Evolutionary conservation across 768 basidiomycete species (phyloP), one percentile per base, ranked within the genome.

Genomic region (Peribolospora kevripleyi): DNA sequence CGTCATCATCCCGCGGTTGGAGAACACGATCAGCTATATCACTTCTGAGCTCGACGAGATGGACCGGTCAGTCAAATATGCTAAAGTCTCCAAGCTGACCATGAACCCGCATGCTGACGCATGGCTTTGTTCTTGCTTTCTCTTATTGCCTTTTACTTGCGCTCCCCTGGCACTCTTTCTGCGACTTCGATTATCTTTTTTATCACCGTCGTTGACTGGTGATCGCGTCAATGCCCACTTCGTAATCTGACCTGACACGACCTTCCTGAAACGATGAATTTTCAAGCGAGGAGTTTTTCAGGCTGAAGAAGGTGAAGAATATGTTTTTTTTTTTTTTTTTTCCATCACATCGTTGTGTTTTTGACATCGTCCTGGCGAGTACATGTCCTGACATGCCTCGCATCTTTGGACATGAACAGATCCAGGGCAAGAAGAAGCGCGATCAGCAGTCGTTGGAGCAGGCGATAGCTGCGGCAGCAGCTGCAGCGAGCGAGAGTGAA

Each of bases 11-110:
- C 93, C 93, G 13, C 76, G 82, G 48, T 71, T 98, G 51, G 91
- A 97, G 49, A 95, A 95, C 68, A 97, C 93, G 10, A 86, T 98
- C 73, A 85, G 84, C 64, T 98, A 95, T 67, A 95, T 98, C 66
- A 75, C 87, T 64, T 91, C 87, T 56, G 93, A 98, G 66, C 70
- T 98, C 58, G 93, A 97, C 63, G 93, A 98, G 69, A 95, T 93
- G 88, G 93, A 98, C 69, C 76, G 87, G 59, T 90, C 71, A 75
- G 87, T 61, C n/a, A 25, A 25, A 25, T 25, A 25, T 25, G 25
- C 25, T 25, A 25, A 25, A 25, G 1, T 25, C 25, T 25, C 1
- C 1, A 25, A 25, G 25, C 25, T 25, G 1, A 25, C 25, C 25
- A 25, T 25, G 25, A 25, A 25, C 25, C 25, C 25, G 25, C 25